Evolutionary conservation across 768 basidiomycete genomes (phyloP).

Genomic region (Trametes gibbosa): DNA sequence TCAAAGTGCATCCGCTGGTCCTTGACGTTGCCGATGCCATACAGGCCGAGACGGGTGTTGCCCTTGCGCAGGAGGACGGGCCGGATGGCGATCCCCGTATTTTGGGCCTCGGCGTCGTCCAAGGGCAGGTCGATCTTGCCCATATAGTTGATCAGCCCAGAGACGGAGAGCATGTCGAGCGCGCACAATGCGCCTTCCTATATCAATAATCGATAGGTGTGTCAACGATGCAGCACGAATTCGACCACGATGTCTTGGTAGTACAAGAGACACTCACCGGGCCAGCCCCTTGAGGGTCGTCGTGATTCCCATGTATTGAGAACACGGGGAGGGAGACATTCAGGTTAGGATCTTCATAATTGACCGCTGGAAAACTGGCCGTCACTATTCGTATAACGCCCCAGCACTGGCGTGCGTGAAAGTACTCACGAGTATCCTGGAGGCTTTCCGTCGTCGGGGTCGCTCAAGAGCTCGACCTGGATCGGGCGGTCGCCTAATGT

Average conservation of each 20-base stretch:
- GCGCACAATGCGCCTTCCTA: slow-evolving; percentile 96
- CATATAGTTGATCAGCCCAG: slow-evolving; percentile 96
- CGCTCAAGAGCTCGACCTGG: slow-evolving; percentile 87
- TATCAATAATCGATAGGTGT: neutral
- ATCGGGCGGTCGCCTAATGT: slow-evolving; percentile 87
- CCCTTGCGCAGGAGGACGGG: slow-evolving; percentile 94
- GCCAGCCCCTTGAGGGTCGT: slow-evolving; percentile 96
- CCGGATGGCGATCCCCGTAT: slow-evolving; percentile 77
- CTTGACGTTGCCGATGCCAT: slow-evolving; percentile 95
- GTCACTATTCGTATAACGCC: slow-evolving; percentile 3
- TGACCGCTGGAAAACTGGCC: slow-evolving; percentile 87
- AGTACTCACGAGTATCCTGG: slow-evolving; percentile 73
- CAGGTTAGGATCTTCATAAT: slow-evolving; percentile 95
- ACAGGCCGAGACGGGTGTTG: slow-evolving; percentile 81
- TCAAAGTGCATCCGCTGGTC: slow-evolving; percentile 97
- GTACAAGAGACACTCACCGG: slow-evolving; percentile 49
- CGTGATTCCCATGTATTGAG: slow-evolving; percentile 99
- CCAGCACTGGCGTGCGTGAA: neutral
- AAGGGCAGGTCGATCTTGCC: slow-evolving; percentile 90
- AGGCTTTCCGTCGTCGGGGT: slow-evolving; percentile 88
- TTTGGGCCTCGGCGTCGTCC: slow-evolving; percentile 62
- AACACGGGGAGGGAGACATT: slow-evolving; percentile 97
- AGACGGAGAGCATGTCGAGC: slow-evolving; percentile 90
- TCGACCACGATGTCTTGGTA: neutral
- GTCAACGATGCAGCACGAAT: neutral